Evolutionary conservation across 2,329 filamentous ascomycete genomes (phyloP), one percentile per base, ranked within the genome.

Genomic region (Penicillium thymicola): DNA sequence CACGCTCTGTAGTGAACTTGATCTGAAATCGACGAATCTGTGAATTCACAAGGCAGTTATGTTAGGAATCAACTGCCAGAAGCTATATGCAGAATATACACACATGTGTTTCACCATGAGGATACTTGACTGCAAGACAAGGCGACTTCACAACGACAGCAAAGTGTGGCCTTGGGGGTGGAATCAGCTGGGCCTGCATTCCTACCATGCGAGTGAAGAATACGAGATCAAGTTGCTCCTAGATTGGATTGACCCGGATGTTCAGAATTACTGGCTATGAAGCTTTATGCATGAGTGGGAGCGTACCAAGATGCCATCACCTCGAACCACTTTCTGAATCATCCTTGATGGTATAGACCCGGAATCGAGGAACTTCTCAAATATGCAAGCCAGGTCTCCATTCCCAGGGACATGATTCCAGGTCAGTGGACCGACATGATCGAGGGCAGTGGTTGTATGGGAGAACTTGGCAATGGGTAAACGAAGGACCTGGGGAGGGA

Each of bases 121-220:
- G 73, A 61, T 77, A 79, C 58, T 77, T 78, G 41, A 79, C 70
- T 27, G 77, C 77, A 37, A 79, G 67, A 58, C 74, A 77, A n/a
- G 77, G 77, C 9, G 67, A 65, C 60, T 76, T 77, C 32, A 78
- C 74, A 32, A 79, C 70, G 16, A 79, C 70, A 11, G 74, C 70
- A 49, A 77, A 74, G 7, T 60, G 47, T 21, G 73, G 64, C 42
- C 68, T 75, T 28, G 59, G 54, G 18, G 59, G 59, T 36, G 54
- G 64, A 10, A 41, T 55, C 1, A 64, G 54, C 8, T 58, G 56
- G 4, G 51, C 23, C 18, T 68, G 61, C 28, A 50, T 57, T 3
- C 59, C 42, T 30, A 65, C 61, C 49, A 71, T 69, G 23, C 62
- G 63, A 21, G 67, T 62, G 18, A 77, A 64, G 11, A 68, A 61